Conservation (phyloP, 2,329 filamentous ascomycete genomes). For the Diaporthe aspalathi region DNA sequence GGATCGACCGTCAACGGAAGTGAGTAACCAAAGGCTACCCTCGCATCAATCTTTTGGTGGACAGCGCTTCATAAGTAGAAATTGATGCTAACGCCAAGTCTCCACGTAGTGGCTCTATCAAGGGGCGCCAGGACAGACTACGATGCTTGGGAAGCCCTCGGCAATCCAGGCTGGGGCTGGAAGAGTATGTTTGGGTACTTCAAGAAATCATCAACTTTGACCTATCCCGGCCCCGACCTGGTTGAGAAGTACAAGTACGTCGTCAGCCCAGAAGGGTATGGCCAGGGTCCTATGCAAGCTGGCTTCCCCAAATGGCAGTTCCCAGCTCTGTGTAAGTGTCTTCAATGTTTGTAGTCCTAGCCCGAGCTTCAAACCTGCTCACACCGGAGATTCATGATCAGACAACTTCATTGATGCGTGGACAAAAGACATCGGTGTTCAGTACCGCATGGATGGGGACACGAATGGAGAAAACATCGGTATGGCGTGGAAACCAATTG, state of each 20-base stretch:
- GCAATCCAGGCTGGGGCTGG: slow-evolving; percentile 45
- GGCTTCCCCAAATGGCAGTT: slow-evolving; percentile 23
- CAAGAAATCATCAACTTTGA: slow-evolving; percentile 42
- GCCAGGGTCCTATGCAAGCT: slow-evolving; percentile 19
- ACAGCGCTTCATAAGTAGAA: too few species aligned
- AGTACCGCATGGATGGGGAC: slow-evolving; percentile 13
- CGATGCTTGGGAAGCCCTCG: slow-evolving; percentile 51
- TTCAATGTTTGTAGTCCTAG: too few species aligned
- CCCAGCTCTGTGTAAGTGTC: slow-evolving; percentile 8
- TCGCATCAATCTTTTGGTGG: not conserved
- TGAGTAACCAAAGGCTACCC: slow-evolving; percentile 46
- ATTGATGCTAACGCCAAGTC: not conserved
- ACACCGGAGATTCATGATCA: not conserved
- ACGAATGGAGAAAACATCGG: slow-evolving; percentile 14
- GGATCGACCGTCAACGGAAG: slow-evolving; percentile 53
- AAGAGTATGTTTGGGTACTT: slow-evolving; percentile 49
- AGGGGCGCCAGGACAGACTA: slow-evolving; percentile 42
- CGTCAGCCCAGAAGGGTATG: slow-evolving; percentile 13
- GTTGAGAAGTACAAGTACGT: slow-evolving; percentile 8
- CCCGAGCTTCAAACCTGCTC: not conserved
- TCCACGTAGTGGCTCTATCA: slow-evolving; percentile 10
- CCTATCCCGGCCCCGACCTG: slow-evolving; percentile 9
- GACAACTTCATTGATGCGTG: slow-evolving; percentile 13
- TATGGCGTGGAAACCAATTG: slow-evolving; percentile 22
- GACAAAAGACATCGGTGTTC: slow-evolving; percentile 21